Evolutionary conservation across 2,329 filamentous ascomycete genomes (phyloP), one percentile per base, ranked within the genome.

Genomic region (Pseudocercospora fijiensis): DNA sequence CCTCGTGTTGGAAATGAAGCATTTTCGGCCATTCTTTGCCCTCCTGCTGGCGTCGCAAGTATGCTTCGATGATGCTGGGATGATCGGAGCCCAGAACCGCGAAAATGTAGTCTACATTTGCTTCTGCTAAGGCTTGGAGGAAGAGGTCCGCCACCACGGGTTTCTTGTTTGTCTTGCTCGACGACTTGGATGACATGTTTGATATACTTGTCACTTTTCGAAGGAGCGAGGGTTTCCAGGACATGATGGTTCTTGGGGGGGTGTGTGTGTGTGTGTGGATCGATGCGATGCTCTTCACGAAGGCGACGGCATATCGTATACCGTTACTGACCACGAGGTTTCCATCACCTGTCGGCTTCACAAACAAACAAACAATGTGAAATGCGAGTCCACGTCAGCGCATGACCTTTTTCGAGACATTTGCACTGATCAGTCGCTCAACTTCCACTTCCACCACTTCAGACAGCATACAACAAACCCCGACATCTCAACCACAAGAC

Each of bases 1-100:
- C 88, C 83, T 91, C 89, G 67, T 90, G 90, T 0, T 89, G 89
- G 71, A 89, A 91, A 13, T 89, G 91, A 57, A 91, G 87, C 63
- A 91, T 87, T 64, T 81, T 83, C 3, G 88, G 89, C 62, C 90
- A 90, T 22, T 83, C 80, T 28, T 81, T 82, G 63, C 81, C 84
- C 70, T 89, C 86, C 57, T 84, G 83, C 71, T 89, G 85, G n/a
- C 88, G 88, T 71, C 88, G 88, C 60, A 89, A 85, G 78, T 91
- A 90, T 4, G 89, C 89, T 75, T 92, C 89, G 18, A 92, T 85
- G 71, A 92, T 89, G 13, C 86, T 87, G 3, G 89, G 89, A 71
- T 92, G 86, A 65, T 88, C 86, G n/a, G 84, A 87, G 6, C 86
- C 86, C 47, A 88, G 78, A 70, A 88, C 88, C 56, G 87, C 85